Conservation (phyloP, 768 basidiomycete genomes). For the Rhodocollybia butyracea region DNA sequence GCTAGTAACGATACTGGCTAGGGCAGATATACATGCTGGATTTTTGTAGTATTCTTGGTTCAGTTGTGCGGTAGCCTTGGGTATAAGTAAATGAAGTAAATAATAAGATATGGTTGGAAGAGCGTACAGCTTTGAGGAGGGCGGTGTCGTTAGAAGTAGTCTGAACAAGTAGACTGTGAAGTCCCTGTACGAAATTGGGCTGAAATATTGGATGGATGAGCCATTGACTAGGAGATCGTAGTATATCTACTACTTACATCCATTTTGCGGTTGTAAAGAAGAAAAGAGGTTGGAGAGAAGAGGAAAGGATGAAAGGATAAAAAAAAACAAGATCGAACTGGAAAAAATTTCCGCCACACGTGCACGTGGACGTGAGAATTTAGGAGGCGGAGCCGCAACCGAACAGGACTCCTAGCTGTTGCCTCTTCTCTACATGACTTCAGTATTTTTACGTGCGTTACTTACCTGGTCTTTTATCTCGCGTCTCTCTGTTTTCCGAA, state of each 20-base stretch:
- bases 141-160: constrained; percentile 86
- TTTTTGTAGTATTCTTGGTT: constrained; percentile 94
- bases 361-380: neutral
- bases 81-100: constrained; percentile 6
- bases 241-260: constrained; percentile 40
- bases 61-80: constrained; percentile 84
- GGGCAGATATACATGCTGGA: constrained; percentile 85
- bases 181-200: constrained; percentile 72
- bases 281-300: constrained; percentile 15
- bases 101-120: constrained; percentile 14
- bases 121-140: constrained; percentile 82
- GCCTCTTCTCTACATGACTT: too few species aligned
- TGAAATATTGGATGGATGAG: constrained; percentile 28
- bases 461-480: too few species aligned
- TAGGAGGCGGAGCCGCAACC: too few species aligned
- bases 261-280: constrained; percentile 30
- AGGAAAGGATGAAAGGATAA: neutral
- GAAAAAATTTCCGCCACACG: neutral
- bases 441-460: too few species aligned
- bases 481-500: too few species aligned
- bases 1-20: constrained; percentile 82
- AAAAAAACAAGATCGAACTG: constrained; percentile 1
- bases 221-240: constrained; percentile 8
- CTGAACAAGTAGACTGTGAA: constrained; percentile 84
- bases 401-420: too few species aligned